Evolutionary conservation across 2,329 filamentous ascomycete genomes (phyloP), one percentile per base, ranked within the genome.

Genomic region (Colletotrichum tabaci): DNA sequence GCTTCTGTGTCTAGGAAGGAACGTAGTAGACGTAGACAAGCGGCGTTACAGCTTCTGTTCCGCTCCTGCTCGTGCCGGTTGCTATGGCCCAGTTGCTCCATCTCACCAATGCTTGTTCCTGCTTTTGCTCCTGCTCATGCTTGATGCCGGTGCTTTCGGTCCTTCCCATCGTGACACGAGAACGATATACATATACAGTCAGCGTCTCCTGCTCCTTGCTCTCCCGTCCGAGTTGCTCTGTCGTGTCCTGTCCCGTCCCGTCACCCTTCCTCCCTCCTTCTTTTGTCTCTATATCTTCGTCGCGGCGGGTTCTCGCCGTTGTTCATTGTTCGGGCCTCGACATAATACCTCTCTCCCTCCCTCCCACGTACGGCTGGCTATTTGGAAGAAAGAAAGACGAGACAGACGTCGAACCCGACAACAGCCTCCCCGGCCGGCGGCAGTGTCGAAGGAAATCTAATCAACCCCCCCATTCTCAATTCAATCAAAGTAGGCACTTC

Each of bases 361-460:
- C 23, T 13, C 13, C 35, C 9, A 38, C 35, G 35, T 38, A 38
- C 35, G 46, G 12, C 16, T 15, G 44, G 40, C 38, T 35, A 38
- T 38, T 8, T 38, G 8, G 8, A 38, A 38, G 35, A 18, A n/a
- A 40, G 13, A n/a, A 38, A n/a, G 6, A 23, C 38, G n/a, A n/a
- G 9, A 49, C 12, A 50, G n/a, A 38, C 35, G 35, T 38, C 35
- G 9, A 63, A 56, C 38, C 15, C 44, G 58, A 49, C 30, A 15
- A 63, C 15, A 49, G 50, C 63, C 63, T 40, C 63, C 42, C 63
- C 50, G 63, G 67, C 49, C 46, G 67, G 50, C 56, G 57, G 67
- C 67, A 67, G 57, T 62, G 67, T 71, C 67, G 44, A 67, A 57
- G 63, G 63, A 61, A 46, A 61, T 67, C 61, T 67, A 57, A 71